These are phyloP conservation scores for Microdochium nivale DNA, from an alignment of 2,329 filamentous ascomycete species.

Conservation along the genomic window DNA sequence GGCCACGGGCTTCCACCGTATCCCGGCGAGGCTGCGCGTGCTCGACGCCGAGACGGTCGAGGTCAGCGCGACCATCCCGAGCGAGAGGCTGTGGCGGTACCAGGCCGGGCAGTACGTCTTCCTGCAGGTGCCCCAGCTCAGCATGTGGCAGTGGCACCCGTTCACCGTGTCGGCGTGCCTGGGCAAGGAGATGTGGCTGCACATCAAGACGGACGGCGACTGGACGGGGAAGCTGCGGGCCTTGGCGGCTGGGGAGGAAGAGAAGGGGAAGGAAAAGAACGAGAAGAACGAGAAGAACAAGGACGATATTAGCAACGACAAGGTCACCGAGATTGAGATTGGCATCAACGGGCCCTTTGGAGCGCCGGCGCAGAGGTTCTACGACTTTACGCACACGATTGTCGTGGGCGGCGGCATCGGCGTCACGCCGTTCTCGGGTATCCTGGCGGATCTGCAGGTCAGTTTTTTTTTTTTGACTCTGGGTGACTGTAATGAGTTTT, in stretches of 20 bases:
- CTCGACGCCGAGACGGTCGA: slow-evolving; percentile 44
- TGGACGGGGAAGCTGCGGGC: slow-evolving; percentile 41
- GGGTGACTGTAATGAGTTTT: background rate
- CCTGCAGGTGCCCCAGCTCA: slow-evolving; percentile 43
- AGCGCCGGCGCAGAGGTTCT: slow-evolving; percentile 48
- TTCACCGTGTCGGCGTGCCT: slow-evolving; percentile 49
- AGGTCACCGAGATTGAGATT: slow-evolving; percentile 31
- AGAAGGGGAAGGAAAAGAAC: background rate
- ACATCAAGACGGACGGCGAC: slow-evolving; percentile 50
- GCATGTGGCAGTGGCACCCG: slow-evolving; percentile 49
- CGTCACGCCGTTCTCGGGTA: slow-evolving; percentile 48
- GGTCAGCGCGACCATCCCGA: slow-evolving; percentile 38
- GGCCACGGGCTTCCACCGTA: slow-evolving; percentile 34
- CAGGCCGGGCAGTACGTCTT: slow-evolving; percentile 50
- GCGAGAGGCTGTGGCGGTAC: slow-evolving; percentile 40
- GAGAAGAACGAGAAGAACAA: slow-evolving; percentile 5
- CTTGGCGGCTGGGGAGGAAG: slow-evolving; percentile 25
- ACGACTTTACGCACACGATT: slow-evolving; percentile 46
- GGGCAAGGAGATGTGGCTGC: slow-evolving; percentile 41
- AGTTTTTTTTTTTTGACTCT: too few relatives aligned
- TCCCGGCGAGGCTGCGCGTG: slow-evolving; percentile 37
- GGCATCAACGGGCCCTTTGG: slow-evolving; percentile 50
- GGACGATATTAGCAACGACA: background rate
- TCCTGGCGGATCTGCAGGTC: slow-evolving; percentile 43
- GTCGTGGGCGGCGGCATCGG: slow-evolving; percentile 50